Evolutionary conservation across 192 early-diverging fungal species (phyloP), one percentile per base, ranked within the genome.

Genomic region (Funneliformis mosseae): DNA sequence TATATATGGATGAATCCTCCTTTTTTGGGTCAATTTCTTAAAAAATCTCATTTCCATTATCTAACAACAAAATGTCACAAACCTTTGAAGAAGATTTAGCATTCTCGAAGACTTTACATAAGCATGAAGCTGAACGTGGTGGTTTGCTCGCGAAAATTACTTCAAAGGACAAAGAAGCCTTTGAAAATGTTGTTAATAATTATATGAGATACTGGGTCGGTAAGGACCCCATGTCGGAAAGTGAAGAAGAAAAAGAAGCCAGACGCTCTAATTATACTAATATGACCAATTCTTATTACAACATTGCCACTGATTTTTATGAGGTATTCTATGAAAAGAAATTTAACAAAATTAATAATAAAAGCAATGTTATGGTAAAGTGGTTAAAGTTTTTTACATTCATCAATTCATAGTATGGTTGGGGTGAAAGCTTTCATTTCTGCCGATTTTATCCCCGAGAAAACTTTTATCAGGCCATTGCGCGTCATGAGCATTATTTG

Each of bases 341-440:
- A 7, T 55, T 21, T 18, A 18, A 21, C 21, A 21, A 21, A 55
- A 55, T 55, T 1, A 18, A 9, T 45, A 0, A 55, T 21, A 21
- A 18, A 21, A 27, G 33, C 14, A 14, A 25, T 69, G n/a, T 39
- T 25, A 12, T n/a, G 11, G 10, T 23, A 33, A 11, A 21, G 18
- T 33, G 14, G 18, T 33, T 33, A 39, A 18, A 38, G 4, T 33
- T 74, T 55, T 55, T 50, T 59, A 8, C 18, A n/a, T 28, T 10
- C 27, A 25, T 45, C 41, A 39, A 55, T 45, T 33, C 5, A 61
- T 81, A 83, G 80, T 91, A 91, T 81, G 94, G 91, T 27, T 98
- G 96, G 96, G 96, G 96, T 60, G 87, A 88, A 38, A 94, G 93
- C 74, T 98, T 97, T 91, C 97, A 98, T 81, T 98, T 98, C 86